A percentile compares a stretch with the other conserved stretches of the same genome.
These are phyloP conservation scores for Nicotiana noctiflora DNA, from an alignment of 257 asterid species.

Conservation along the genomic window DNA sequence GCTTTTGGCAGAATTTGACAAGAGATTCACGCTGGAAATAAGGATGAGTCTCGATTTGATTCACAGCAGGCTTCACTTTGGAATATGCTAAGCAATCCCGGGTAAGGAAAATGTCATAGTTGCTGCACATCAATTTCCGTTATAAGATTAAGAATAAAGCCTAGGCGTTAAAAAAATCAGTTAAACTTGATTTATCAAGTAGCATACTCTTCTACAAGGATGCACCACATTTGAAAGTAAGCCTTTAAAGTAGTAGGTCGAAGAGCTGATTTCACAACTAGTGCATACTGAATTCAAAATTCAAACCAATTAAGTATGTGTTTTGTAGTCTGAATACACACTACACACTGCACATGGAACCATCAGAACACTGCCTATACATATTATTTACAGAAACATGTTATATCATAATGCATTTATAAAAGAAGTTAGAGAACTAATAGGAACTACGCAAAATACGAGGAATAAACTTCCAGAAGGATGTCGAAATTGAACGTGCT, in stretches of 20 bases:
- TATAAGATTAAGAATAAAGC: neutral
- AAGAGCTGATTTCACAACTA: neutral
- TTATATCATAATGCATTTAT: too few relatives aligned
- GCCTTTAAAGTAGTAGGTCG: neutral
- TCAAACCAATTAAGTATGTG: neutral
- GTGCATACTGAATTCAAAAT: neutral
- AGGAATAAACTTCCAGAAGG: neutral
- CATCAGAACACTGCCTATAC: too few relatives aligned
- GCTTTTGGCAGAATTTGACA: constrained; percentile 68
- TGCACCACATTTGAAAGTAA: neutral
- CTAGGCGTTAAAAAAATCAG: neutral
- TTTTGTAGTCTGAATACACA: neutral
- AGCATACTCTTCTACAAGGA: neutral
- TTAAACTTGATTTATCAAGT: too few relatives aligned
- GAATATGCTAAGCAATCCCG: constrained; percentile 71
- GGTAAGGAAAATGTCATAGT: constrained; percentile 55
- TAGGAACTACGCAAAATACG: neutral
- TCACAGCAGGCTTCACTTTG: constrained; percentile 64
- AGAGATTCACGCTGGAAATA: constrained; percentile 71
- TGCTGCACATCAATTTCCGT: constrained; percentile 40
- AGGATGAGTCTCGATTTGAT: constrained; percentile 67
- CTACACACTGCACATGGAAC: too few relatives aligned
- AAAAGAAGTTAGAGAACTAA: too few relatives aligned
- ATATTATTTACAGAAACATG: too few relatives aligned
- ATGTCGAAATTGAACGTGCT: neutral